These are phyloP conservation scores for Calocybe indica DNA, from an alignment of 768 basidiomycete genomes.

Conservation along the genomic window DNA sequence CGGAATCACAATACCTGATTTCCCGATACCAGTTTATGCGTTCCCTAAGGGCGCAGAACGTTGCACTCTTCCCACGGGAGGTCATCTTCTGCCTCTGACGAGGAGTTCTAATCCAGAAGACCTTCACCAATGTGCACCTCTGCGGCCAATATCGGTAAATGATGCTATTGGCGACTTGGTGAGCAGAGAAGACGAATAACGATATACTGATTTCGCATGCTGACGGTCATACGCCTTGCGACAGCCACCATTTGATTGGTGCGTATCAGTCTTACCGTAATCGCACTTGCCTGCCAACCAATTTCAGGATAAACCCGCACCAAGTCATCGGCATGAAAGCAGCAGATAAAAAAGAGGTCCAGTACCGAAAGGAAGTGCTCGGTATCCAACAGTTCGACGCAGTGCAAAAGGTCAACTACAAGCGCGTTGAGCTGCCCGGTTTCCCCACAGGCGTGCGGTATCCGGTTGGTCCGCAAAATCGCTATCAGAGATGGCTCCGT, in stretches of 20 bases:
- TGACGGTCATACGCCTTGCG: constrained; percentile 4
- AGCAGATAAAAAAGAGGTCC: constrained; percentile 25
- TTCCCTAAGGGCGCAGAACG: constrained; percentile 27
- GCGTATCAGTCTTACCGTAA: constrained; percentile 5
- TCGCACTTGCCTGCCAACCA: not conserved
- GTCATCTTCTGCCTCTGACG: constrained; percentile 33
- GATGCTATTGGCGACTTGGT: constrained; percentile 71
- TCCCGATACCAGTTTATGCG: constrained; percentile 60
- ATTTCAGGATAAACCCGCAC: constrained; percentile 55
- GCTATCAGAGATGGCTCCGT: constrained; percentile 34
- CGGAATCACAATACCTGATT: constrained; percentile 51
- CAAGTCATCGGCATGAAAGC: constrained; percentile 24
- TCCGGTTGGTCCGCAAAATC: constrained; percentile 35
- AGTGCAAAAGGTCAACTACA: constrained; percentile 8
- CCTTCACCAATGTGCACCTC: constrained; percentile 53
- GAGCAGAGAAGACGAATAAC: constrained; percentile 18
- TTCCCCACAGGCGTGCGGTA: constrained; percentile 41
- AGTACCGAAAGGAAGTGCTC: constrained; percentile 25
- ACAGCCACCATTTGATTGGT: constrained; percentile 73
- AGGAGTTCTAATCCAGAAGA: constrained; percentile 32
- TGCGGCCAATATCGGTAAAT: constrained; percentile 49
- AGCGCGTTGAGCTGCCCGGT: constrained; percentile 30
- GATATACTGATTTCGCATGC: not conserved
- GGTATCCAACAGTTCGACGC: constrained; percentile 46
- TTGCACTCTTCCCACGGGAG: constrained; percentile 38